Conservation (phyloP, 2,329 filamentous ascomycete genomes). For the Colletotrichum ledebouriae region DNA sequence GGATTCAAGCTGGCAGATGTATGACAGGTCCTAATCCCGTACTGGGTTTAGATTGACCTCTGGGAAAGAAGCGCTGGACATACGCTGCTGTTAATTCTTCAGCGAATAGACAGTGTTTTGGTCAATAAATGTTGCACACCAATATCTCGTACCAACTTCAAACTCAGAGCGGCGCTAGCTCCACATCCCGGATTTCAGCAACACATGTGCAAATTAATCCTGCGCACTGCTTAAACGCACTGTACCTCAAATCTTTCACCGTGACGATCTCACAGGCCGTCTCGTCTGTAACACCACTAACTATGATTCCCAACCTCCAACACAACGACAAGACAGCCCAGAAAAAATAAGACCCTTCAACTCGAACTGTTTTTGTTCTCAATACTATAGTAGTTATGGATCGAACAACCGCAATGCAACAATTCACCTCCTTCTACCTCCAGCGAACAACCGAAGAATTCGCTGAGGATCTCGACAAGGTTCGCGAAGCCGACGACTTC, state of each 20-base stretch:
- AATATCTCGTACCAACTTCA: too few relatives aligned
- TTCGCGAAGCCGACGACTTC: constrained; percentile 79
- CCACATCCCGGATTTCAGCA: too few relatives aligned
- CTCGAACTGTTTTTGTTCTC: not conserved
- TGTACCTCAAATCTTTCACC: constrained; percentile 31
- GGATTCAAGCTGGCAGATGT: not conserved
- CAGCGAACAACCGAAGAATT: constrained; percentile 78
- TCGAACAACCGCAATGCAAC: constrained; percentile 38
- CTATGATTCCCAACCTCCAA: not conserved
- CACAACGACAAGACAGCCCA: too few relatives aligned
- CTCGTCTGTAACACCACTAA: not conserved
- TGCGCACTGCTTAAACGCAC: not conserved
- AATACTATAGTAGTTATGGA: constrained; percentile 3
- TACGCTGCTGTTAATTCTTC: too few relatives aligned
- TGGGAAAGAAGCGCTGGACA: too few relatives aligned
- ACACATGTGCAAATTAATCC: too few relatives aligned
- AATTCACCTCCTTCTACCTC: constrained; percentile 77
- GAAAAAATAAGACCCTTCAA: not conserved
- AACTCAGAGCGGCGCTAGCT: too few relatives aligned
- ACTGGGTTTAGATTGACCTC: too few relatives aligned
- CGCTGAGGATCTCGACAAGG: constrained; percentile 79
- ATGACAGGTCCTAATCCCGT: fast-evolving
- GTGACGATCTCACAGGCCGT: too few relatives aligned
- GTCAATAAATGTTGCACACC: too few relatives aligned
- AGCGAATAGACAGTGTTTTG: too few relatives aligned